Evolutionary conservation across 148 eudicot species (phyloP).

Genomic region (Rhododendron henanense): DNA sequence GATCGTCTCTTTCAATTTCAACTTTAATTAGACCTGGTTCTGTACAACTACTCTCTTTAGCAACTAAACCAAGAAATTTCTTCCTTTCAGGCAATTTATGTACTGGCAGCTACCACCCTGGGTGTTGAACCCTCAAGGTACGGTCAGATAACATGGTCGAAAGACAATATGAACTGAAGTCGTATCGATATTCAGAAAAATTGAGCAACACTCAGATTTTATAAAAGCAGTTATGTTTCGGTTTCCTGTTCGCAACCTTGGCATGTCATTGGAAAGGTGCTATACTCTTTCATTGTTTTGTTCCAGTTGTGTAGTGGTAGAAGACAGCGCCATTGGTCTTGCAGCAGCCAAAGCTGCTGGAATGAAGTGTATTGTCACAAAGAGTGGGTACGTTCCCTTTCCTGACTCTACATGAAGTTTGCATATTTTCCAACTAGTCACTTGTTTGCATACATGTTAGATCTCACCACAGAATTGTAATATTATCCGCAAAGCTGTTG

Average conservation of each 20-base stretch:
- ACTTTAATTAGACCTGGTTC: not conserved
- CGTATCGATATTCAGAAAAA: not conserved
- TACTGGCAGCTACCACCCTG: conserved; percentile 74
- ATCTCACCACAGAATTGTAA: too few relatives aligned
- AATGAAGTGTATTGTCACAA: conserved; percentile 93
- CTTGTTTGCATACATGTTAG: too few relatives aligned
- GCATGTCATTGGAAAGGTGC: not conserved
- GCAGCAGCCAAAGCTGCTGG: conserved; percentile 99
- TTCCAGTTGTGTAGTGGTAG: conserved; percentile 85
- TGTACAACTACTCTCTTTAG: too few relatives aligned
- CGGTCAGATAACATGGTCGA: not conserved
- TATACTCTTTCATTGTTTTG: not conserved
- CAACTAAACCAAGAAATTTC: not conserved
- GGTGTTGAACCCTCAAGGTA: conserved; percentile 94
- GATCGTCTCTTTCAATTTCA: not conserved
- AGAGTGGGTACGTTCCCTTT: conserved; percentile 69
- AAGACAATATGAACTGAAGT: not conserved
- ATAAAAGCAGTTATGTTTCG: not conserved
- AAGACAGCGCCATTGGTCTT: conserved; percentile 94
- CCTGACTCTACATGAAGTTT: not conserved
- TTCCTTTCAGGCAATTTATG: conserved; percentile 74
- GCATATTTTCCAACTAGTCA: not conserved
- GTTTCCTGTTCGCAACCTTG: not conserved
- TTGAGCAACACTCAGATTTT: not conserved
- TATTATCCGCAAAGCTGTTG: too few relatives aligned